Base-by-base conservation (phyloP, 805 yeast species). In the Naumovozyma castellii region DNA sequence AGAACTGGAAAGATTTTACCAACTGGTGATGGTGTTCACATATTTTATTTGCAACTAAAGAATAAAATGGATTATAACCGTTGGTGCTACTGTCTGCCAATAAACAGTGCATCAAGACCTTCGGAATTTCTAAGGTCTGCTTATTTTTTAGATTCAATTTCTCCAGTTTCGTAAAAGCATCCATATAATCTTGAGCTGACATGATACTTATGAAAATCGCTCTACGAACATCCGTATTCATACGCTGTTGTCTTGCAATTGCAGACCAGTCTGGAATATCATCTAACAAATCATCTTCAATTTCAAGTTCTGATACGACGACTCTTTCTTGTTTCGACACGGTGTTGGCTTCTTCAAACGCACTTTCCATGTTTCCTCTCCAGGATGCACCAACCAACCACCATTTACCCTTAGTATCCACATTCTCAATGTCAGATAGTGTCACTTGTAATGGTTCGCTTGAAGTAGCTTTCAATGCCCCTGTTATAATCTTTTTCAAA, bases 321-420 rank as follows among this genome's bases (percentile, higher is more conserved):
- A 51, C 36, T 13, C 46, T 44, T 29, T 47, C 51, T 25, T 46
- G 45, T 33, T 46, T 34, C 28, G 45, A 43, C n/a, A 49, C 42
- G 2, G 43, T 50, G 2, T 50, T 48, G 2, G 46, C 48, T 17
- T 49, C 55, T 17, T 54, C 59, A 19, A 57, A 51, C 2, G 57
- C 57, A 5, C 49, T 45, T 3, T 50, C 57, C 34, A 62, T 68
- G 40, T 67, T 64, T 2, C 95, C 96, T 53, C 78, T 84, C 96
- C 97, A 92, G 0, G 98, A 95, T 1, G 97, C 84, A 37, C 99
- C 99, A 22, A 92, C 90, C 25, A 92, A 68, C 99, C 99, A 92
- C 99, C 99, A 92, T 62, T 90, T 92, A 42, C 99, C 99, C 47
- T 78, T 76, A 1, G 80, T 75, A 12, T 80, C 84, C 18, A 85